A percentile compares a stretch with the other conserved stretches of the same genome.
Conservation (phyloP, 768 basidiomycete species). For the Lepiota brunneoincarnata region DNA sequence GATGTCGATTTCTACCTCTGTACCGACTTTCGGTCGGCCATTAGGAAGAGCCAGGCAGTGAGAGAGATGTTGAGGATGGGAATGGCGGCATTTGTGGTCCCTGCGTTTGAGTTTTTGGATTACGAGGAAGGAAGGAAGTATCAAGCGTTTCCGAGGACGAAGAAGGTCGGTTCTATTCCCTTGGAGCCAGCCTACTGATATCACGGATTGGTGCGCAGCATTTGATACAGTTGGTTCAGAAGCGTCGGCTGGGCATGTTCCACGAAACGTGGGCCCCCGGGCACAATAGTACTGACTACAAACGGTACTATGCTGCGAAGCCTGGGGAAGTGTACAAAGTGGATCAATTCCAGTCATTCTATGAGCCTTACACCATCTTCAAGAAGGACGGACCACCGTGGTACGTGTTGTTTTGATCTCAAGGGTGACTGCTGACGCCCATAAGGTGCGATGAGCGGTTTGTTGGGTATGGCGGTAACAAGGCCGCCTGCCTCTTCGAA, state of each 20-base stretch:
- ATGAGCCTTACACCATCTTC: conserved; percentile 88
- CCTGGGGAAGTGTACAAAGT: conserved; percentile 75
- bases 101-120: conserved; percentile 79
- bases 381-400: conserved; percentile 75
- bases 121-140: conserved; percentile 62
- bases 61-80: conserved; percentile 55
- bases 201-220: conserved; percentile 28
- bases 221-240: conserved; percentile 56
- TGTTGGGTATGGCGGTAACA: conserved; percentile 89
- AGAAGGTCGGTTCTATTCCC: conserved; percentile 44
- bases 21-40: conserved; percentile 68
- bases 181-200: not conserved
- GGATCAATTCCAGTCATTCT: conserved; percentile 73
- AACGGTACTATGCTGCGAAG: conserved; percentile 56
- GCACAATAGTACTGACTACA: conserved; percentile 81
- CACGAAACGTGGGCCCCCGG: conserved; percentile 77
- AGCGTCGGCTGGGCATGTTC: conserved; percentile 66
- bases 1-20: conserved; percentile 88
- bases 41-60: conserved; percentile 41
- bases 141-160: conserved; percentile 61
- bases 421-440: conserved; percentile 3
- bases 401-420: conserved; percentile 32
- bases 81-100: conserved; percentile 71
- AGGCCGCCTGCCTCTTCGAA: conserved; percentile 89
- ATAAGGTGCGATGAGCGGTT: conserved; percentile 88